A percentile compares a stretch with the other conserved stretches of the same genome.
These are phyloP conservation scores for Parmelia sp. DNA, from an alignment of 495 filamentous ascomycete species.

Conservation along the genomic window DNA sequence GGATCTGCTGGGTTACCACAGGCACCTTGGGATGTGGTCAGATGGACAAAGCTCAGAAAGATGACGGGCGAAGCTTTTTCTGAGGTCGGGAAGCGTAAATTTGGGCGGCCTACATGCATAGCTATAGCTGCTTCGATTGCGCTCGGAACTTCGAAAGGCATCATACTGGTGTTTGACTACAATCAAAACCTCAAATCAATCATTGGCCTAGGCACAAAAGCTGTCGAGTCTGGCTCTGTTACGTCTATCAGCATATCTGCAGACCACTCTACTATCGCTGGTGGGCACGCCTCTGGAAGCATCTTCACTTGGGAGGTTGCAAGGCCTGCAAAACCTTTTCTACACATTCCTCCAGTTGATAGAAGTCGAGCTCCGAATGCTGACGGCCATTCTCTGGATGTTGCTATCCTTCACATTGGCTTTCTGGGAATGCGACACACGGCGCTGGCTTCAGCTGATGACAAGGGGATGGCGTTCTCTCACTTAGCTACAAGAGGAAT, in stretches of 20 bases:
- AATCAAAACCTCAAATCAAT: slow-evolving; percentile 90
- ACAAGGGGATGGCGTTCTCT: slow-evolving; percentile 94
- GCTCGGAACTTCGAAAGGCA: slow-evolving; percentile 86
- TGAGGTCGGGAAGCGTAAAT: slow-evolving; percentile 87
- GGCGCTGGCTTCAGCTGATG: slow-evolving; percentile 94
- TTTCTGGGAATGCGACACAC: slow-evolving; percentile 95
- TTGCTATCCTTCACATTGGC: slow-evolving; percentile 76
- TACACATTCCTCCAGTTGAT: slow-evolving; percentile 76
- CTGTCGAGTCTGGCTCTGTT: slow-evolving; percentile 82
- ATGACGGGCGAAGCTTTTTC: slow-evolving; percentile 86
- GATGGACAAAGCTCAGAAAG: slow-evolving; percentile 91
- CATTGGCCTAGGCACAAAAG: slow-evolving; percentile 91
- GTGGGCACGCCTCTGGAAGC: slow-evolving; percentile 79
- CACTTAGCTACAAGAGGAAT: slow-evolving; percentile 89
- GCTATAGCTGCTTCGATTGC: slow-evolving; percentile 85
- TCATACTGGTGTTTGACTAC: slow-evolving; percentile 93
- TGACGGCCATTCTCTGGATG: slow-evolving; percentile 78
- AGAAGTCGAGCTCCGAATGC: slow-evolving; percentile 53
- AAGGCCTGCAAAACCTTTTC: slow-evolving; percentile 73
- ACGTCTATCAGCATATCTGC: slow-evolving; percentile 86
- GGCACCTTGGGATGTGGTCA: slow-evolving; percentile 90
- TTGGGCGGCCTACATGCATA: slow-evolving; percentile 86
- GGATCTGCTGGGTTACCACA: slow-evolving; percentile 57
- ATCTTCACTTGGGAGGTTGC: slow-evolving; percentile 97
- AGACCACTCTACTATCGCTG: slow-evolving; percentile 85